Evolutionary conservation across 768 basidiomycete genomes (phyloP), one percentile per base, ranked within the genome.

Genomic region (Suillus luteus): DNA sequence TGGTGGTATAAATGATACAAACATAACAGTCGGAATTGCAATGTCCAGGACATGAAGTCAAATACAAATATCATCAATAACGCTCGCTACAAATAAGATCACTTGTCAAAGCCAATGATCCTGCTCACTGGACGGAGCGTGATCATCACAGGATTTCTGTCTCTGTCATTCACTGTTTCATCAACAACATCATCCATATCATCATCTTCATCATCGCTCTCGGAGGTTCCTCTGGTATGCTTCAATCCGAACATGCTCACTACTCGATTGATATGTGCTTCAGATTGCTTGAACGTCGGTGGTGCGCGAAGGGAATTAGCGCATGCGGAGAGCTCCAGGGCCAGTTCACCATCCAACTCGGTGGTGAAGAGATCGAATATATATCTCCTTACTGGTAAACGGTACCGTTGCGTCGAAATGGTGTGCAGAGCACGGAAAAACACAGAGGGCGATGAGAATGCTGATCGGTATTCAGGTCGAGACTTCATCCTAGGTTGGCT

Each of bases 351-450:
- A 67, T 92, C 86, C 59, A 97, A 77, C 46, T 91, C 89, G 60
- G 96, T 78, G 70, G 90, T 91, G 81, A 99, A 99, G 7, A 98
- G 81, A 64, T 99, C 96, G 64, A 98, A 76, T 66, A 99, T 89
- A 74, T 95, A 99, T 62, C 93, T 84, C 54, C 96, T 87, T 64
- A 97, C 95, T 17, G 96, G 93, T 10, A 95, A 85, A 33, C 95
- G 91, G 75, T 94, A 98, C 64, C 92, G 89, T 64, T 93, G 92
- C 1, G 89, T 90, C 2, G 93, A 95, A 63, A 99, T 89, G 60
- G 91, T 87, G 60, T 93, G 90, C 43, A 98, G 80, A 0, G 90
- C 94, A 46, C 96, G 88, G 75, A 89, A 95, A 71, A 92, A 89
- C 73, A 95, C 84, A 5, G 85, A 78, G 0, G 91, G 83, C 0